phyloP scores from a whole-genome alignment of 345 rosid genomes.

The Eucalyptus regnans region DNA sequence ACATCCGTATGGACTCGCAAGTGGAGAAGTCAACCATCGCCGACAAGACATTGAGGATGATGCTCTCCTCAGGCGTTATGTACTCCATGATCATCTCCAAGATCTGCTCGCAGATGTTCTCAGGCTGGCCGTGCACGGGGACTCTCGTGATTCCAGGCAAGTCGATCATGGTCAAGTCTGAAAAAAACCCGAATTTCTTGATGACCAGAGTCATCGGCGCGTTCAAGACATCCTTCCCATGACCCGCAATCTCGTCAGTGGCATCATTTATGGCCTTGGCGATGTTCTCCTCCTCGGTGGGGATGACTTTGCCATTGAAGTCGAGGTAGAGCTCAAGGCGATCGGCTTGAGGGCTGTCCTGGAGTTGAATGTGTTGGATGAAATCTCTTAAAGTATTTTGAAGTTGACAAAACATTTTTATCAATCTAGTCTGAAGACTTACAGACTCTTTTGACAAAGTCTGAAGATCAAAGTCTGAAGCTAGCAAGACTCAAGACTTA shows the following conservation, averaged over 20 bases:
- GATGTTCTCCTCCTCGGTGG: constrained; percentile 8
- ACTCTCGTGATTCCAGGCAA: constrained; percentile 48
- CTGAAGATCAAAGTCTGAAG: too few species aligned
- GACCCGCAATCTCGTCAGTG: constrained; percentile 28
- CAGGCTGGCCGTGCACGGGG: constrained; percentile 37
- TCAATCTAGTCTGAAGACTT: too few species aligned
- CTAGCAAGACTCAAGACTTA: too few species aligned
- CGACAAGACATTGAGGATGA: constrained; percentile 33
- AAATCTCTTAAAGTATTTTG: too few species aligned
- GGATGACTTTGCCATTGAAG: constrained; percentile 5
- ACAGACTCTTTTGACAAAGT: too few species aligned
- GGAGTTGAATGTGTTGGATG: constrained; percentile 2
- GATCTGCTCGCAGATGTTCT: constrained; percentile 31
- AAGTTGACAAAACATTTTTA: too few species aligned
- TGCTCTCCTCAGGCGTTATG: constrained; percentile 26
- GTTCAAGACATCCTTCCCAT: constrained; percentile 29
- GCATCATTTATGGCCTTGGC: constrained; percentile 14
- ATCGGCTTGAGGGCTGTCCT: background rate
- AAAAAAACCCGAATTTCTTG: constrained; percentile 5
- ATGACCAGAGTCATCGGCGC: constrained; percentile 22
- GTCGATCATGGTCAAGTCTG: constrained; percentile 44
- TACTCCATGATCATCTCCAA: constrained; percentile 20
- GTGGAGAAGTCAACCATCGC: constrained; percentile 31
- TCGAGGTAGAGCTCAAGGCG: constrained; percentile 19
- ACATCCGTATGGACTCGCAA: constrained; percentile 46